phyloP scores from a whole-genome alignment of 371 early-diverging fungal species.

The Mortierella sp. region DNA sequence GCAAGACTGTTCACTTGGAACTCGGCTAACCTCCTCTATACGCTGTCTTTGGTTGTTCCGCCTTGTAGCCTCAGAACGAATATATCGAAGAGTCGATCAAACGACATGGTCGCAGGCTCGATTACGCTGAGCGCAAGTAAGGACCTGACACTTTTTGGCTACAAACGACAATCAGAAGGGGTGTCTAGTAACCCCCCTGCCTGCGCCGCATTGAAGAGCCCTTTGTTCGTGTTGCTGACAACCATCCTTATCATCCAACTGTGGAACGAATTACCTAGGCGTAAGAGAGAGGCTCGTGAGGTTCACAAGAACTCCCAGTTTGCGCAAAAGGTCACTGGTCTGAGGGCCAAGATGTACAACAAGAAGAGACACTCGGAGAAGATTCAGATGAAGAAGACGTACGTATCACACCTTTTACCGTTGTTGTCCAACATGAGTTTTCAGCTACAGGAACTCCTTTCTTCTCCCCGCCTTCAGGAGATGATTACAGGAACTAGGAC shows the following conservation, averaged over 20 bases:
- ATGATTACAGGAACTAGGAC: no score
- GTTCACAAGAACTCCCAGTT: slow-evolving; percentile 91
- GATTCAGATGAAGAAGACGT: slow-evolving; percentile 99
- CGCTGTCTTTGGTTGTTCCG: not conserved
- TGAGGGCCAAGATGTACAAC: slow-evolving; percentile 99
- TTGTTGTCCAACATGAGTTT: not conserved
- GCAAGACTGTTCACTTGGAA: no score
- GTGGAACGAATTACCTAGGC: slow-evolving; percentile 67
- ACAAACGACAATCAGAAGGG: not conserved
- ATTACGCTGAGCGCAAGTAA: slow-evolving; percentile 97
- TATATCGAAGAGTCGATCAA: slow-evolving; percentile 99
- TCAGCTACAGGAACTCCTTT: not conserved
- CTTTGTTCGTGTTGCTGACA: no score
- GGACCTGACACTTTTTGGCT: not conserved
- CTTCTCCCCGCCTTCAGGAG: no score
- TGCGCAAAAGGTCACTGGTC: slow-evolving; percentile 98
- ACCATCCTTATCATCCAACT: no score
- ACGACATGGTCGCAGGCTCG: slow-evolving; percentile 97
- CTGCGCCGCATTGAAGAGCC: no score
- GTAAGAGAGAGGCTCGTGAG: slow-evolving; percentile 97
- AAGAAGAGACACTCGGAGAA: slow-evolving; percentile 99
- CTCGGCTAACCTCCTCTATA: no score
- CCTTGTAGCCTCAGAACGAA: slow-evolving; percentile 97
- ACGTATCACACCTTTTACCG: slow-evolving; percentile 24
- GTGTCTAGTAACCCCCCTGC: no score